A percentile compares a stretch with the other conserved stretches of the same genome.
These are phyloP conservation scores for Xylaria nigripes DNA, from an alignment of 495 filamentous ascomycete species.

Conservation along the genomic window DNA sequence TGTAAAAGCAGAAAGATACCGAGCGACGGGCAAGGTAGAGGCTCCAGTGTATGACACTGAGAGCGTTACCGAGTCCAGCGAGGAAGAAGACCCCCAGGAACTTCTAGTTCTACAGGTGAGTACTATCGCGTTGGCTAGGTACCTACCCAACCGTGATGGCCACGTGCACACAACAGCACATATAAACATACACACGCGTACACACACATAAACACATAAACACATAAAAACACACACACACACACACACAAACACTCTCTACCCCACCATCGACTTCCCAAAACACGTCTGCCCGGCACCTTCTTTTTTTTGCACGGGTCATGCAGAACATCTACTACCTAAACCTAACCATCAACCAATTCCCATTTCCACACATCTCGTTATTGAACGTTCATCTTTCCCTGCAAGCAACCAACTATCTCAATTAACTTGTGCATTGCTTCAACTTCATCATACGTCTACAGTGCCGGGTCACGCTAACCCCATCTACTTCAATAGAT, in stretches of 20 bases:
- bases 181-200: no score
- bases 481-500: conserved; percentile 44
- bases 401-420: not conserved
- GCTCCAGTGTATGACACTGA: conserved; percentile 1
- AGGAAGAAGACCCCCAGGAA: conserved; percentile 6
- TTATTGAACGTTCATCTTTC: not conserved
- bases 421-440: not conserved
- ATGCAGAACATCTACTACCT: not conserved
- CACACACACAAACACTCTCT: not conserved
- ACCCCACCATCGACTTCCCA: not conserved
- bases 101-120: conserved; percentile 2
- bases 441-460: not conserved
- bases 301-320: not conserved
- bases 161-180: no score
- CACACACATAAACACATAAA: no score
- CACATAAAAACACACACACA: no score
- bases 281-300: no score
- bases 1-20: not conserved
- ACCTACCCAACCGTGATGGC: no score
- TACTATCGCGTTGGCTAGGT: not conserved
- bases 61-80: conserved; percentile 5
- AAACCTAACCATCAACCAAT: not conserved
- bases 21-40: conserved; percentile 3
- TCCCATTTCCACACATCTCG: not conserved
- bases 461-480: conserved; percentile 35